A percentile compares a stretch with the other conserved stretches of the same genome.
These are phyloP conservation scores for Dionaea muscipula DNA, from an alignment of 179 eudicot species.

Conservation along the genomic window DNA sequence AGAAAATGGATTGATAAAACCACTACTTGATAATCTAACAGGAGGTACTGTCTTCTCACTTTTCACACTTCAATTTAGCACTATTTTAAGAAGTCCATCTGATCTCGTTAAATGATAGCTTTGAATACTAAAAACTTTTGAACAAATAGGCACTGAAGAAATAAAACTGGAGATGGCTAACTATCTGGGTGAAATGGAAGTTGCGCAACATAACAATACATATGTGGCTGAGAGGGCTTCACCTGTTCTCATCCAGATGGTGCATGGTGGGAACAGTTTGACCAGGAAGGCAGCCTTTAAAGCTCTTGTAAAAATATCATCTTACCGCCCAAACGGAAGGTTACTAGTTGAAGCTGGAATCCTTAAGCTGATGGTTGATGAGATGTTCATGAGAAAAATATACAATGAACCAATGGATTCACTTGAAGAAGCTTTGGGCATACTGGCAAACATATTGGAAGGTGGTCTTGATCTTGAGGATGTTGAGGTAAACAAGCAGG, in stretches of 20 bases:
- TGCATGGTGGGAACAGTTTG: slow-evolving; percentile 33
- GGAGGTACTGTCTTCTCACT: slow-evolving; percentile 34
- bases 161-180: slow-evolving; percentile 53
- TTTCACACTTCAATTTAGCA: background rate
- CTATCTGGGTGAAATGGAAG: slow-evolving; percentile 60
- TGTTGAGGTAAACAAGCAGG: slow-evolving; percentile 33
- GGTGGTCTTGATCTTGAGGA: slow-evolving; percentile 43
- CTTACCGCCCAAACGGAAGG: slow-evolving; percentile 34
- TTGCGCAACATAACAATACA: slow-evolving; percentile 45
- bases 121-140: background rate
- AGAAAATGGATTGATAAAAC: slow-evolving; percentile 69
- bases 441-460: slow-evolving; percentile 70
- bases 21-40: slow-evolving; percentile 45
- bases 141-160: slow-evolving; percentile 47
- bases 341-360: slow-evolving; percentile 62
- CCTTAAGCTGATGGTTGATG: slow-evolving; percentile 40
- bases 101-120: no score
- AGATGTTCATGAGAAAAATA: slow-evolving; percentile 37
- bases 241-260: slow-evolving; percentile 57
- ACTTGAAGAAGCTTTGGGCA: slow-evolving; percentile 46
- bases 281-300: slow-evolving; percentile 48
- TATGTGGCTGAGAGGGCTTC: slow-evolving; percentile 52
- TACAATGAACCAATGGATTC: slow-evolving; percentile 37
- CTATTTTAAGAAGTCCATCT: no score
- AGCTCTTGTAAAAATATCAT: slow-evolving; percentile 55